These are phyloP conservation scores for Pythium angustatum DNA, from an alignment of 352 stramenopile genomes.

Conservation along the genomic window DNA sequence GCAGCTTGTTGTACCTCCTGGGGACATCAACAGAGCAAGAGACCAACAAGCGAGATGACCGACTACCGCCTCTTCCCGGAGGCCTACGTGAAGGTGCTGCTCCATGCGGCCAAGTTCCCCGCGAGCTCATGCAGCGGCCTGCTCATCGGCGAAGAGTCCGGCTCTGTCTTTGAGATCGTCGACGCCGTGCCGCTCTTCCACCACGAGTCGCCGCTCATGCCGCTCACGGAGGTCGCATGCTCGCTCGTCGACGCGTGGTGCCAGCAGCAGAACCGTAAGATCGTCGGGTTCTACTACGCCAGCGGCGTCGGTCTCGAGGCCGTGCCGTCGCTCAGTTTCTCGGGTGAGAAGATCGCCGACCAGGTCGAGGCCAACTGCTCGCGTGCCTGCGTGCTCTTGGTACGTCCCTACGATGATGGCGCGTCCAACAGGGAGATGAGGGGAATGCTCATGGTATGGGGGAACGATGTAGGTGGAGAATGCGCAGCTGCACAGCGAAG, in stretches of 20 bases:
- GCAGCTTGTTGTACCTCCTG: background rate
- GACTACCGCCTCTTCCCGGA: conserved; percentile 66
- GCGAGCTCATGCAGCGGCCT: conserved; percentile 48
- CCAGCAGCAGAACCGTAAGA: conserved; percentile 44
- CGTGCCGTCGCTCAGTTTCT: conserved; percentile 42
- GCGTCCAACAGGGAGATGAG: no score
- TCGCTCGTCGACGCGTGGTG: conserved; percentile 66
- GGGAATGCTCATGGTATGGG: background rate
- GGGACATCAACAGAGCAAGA: no score
- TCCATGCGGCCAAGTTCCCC: conserved; percentile 69
- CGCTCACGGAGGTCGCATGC: conserved; percentile 66
- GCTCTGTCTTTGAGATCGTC: conserved; percentile 45
- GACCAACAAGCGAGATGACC: conserved; percentile 40
- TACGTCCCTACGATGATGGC: conserved; percentile 13
- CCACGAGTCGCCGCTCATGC: conserved; percentile 65
- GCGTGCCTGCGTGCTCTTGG: conserved; percentile 67
- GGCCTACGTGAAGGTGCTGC: conserved; percentile 74
- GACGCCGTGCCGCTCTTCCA: conserved; percentile 82
- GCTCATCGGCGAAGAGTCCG: conserved; percentile 55
- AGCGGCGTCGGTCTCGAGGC: conserved; percentile 37
- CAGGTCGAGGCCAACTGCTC: conserved; percentile 67
- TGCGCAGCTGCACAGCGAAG: conserved; percentile 53
- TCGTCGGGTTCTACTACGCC: conserved; percentile 73
- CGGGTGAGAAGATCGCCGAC: conserved; percentile 67
- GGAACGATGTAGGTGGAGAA: conserved; percentile 39